Base-by-base conservation (phyloP, 768 basidiomycete species). In the Vararia minispora region DNA sequence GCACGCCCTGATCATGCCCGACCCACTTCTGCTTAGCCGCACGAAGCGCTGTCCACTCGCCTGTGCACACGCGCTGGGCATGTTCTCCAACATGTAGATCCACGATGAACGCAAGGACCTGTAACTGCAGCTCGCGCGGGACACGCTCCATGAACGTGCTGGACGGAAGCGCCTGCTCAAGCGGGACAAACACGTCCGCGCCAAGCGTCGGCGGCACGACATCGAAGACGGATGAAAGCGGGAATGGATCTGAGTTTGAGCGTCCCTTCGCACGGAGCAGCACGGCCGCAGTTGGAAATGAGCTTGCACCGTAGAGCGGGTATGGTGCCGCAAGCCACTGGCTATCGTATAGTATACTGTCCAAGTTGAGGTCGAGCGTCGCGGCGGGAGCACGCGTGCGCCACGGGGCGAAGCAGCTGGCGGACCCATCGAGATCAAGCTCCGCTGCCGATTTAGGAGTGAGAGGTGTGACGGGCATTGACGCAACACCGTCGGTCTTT, bases 11-110 rank as follows among this genome's bases (percentile, higher is more conserved):
- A 37, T 82, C 74, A 43, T 68, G 66, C 5, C 90, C 90, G 9
- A 81, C 69, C 83, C 86, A 90, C 49, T 71, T 73, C 38, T 69
- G 67, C 50, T 66, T 74, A 2, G 69, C 68, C 6, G 87, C 84
- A 43, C 66, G 76, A 11, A 61, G 59, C 20, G 66, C 65, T 9
- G 76, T 74, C 79, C 86, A 83, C 29, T 65, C 64, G 4, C 62
- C 66, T 26, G 68, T 66, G 2, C 48, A 47, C 14, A 72, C 47
- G 11, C 61, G 48, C 27, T 61, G 63, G 35, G 64, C 48, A 50
- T 79, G 65, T 43, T 84, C 85, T 6, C 55, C 62, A 50, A 78
- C 74, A 47, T 83, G 69, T 13, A 80, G 45, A 2, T 61, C 58
- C 12, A 87, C 58, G 17, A 90, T 52, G 2, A 66, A 55, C 21